Base-by-base conservation (phyloP, 352 stramenopile species). In the Blastocystis sp. region DNA sequence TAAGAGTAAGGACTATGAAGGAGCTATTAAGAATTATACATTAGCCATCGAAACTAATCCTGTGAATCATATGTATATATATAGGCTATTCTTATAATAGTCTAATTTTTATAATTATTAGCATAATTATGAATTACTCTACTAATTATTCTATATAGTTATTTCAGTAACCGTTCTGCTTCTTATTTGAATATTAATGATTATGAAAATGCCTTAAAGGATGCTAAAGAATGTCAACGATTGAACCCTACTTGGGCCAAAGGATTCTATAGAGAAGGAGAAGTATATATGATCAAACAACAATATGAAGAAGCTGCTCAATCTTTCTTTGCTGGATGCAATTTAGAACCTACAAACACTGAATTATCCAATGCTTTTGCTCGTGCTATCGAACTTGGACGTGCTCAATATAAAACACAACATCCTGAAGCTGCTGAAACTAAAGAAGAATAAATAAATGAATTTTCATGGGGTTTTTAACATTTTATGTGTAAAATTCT, bases 241-340 rank as follows among this genome's bases (percentile, higher is more conserved):
- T 34, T 62, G 16, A 62, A 31, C 42, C 52, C 52, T 32, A 52
- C 48, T 25, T 62, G 52, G 52, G 52, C 52, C 7, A 62, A 49
- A 27, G 52, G 39, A 13, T 33, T 54, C 30, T 48, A 52, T 23
- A 28, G 52, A 42, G 21, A 54, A 27, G 52, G 52, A 18, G 54
- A 42, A 16, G 52, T 42, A 11, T 62, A 62, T 27, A 54, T 62
- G 27, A 62, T 42, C 19, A 27, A 48, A 33, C 39, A 42, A 4
- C 25, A 54, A 31, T 62, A 62, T 27, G 37, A 35, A 16, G 52
- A 62, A 25, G 52, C 52, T 4, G 52, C 52, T n/a, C 40, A 39
- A 11, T 28, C 52, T 2, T 62, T 52, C 37, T 62, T 54, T 18
- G 32, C 23, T 9, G 52, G 52, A 7, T 62, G 52, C 35, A 42